phyloP scores from a whole-genome alignment of 768 basidiomycete genomes.

The Lanmaoa rubissima region DNA sequence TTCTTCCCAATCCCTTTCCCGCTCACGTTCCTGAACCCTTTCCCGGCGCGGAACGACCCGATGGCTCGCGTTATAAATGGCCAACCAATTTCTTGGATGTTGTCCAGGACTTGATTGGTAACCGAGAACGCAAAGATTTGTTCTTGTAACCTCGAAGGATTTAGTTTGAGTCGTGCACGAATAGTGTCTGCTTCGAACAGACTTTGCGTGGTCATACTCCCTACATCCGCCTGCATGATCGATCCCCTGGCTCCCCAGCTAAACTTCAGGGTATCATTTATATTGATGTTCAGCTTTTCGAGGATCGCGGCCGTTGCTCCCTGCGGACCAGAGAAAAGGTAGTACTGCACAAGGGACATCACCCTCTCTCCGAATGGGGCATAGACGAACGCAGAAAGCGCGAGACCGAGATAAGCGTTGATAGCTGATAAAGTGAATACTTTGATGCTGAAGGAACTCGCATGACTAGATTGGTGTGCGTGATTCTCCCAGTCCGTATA shows the following conservation, averaged over 20 bases:
- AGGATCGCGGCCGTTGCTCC: slow-evolving; percentile 12
- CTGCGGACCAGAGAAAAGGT: slow-evolving; percentile 26
- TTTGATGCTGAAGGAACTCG: slow-evolving; percentile 82
- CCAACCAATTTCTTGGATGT: slow-evolving; percentile 75
- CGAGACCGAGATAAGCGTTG: slow-evolving; percentile 90
- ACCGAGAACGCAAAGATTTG: slow-evolving; percentile 95
- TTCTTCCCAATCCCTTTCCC: slow-evolving; percentile 38
- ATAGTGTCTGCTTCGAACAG: slow-evolving; percentile 52
- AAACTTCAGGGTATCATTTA: slow-evolving; percentile 30
- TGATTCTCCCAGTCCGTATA: slow-evolving; percentile 95
- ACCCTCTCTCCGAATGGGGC: slow-evolving; percentile 89
- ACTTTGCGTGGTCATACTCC: slow-evolving; percentile 17
- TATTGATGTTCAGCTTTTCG: slow-evolving; percentile 24
- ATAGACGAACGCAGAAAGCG: slow-evolving; percentile 92
- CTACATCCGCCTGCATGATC: slow-evolving; percentile 9
- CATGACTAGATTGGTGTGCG: slow-evolving; percentile 70
- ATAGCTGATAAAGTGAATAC: slow-evolving; percentile 86
- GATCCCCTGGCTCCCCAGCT: slow-evolving; percentile 23
- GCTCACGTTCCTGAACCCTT: slow-evolving; percentile 30
- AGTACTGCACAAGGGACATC: slow-evolving; percentile 53
- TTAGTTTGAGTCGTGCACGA: slow-evolving; percentile 56
- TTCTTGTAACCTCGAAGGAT: slow-evolving; percentile 70
- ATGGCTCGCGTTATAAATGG: slow-evolving; percentile 73
- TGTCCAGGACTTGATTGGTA: slow-evolving; percentile 81
- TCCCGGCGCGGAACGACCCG: slow-evolving; percentile 46